These are phyloP conservation scores for Alternaria conjuncta DNA, from an alignment of 2,329 filamentous ascomycete species.

Conservation along the genomic window DNA sequence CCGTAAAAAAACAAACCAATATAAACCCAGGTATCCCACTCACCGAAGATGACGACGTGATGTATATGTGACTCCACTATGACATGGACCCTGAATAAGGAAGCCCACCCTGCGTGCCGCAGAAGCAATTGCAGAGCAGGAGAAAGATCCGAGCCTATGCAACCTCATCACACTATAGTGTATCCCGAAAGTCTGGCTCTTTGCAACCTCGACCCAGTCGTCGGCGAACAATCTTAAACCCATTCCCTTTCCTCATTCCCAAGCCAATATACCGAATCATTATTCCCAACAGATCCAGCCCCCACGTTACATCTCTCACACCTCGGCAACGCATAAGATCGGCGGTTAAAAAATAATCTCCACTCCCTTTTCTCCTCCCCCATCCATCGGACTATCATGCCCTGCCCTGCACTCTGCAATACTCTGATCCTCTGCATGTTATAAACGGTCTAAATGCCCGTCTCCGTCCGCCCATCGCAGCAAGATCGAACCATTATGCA, in stretches of 20 bases:
- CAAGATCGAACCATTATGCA: conserved; percentile 7
- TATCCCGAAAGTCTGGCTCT: not conserved
- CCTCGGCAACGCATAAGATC: not conserved
- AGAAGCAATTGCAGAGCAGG: not conserved
- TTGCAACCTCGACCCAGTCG: not conserved
- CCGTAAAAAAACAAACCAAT: conserved; percentile 13
- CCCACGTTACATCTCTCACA: not conserved
- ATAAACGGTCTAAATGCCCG: not conserved
- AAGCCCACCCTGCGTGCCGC: not conserved
- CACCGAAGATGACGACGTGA: not conserved
- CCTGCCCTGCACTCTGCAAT: not conserved
- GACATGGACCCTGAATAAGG: not conserved
- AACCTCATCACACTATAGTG: not conserved
- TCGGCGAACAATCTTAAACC: not conserved
- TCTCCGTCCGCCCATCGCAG: not conserved
- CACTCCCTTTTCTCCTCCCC: not conserved
- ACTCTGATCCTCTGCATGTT: not conserved
- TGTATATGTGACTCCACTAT: not conserved
- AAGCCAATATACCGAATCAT: not conserved
- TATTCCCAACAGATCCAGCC: not conserved
- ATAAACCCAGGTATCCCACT: conserved; percentile 5
- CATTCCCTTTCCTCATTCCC: not conserved
- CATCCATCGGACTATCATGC: not conserved
- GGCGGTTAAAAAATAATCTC: not conserved
- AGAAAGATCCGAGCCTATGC: not conserved